These are phyloP conservation scores for Colletotrichum eremochloae DNA, from an alignment of 2,329 filamentous ascomycete species.

Conservation along the genomic window DNA sequence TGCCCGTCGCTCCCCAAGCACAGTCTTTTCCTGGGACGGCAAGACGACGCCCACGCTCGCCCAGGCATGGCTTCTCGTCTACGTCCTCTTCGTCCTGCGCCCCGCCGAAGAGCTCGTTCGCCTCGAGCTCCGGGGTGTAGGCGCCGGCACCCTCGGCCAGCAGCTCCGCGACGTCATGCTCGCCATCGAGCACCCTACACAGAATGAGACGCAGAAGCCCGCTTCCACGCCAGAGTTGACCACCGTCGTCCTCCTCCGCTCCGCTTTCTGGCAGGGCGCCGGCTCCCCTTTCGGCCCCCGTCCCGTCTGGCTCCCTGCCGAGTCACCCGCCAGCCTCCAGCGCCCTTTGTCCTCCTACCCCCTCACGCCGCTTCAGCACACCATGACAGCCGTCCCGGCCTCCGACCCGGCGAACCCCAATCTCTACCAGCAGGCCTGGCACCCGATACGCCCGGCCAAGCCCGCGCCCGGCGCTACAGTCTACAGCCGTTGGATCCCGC, in stretches of 20 bases:
- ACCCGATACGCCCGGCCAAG: constrained; percentile 80
- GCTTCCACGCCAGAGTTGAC: constrained; percentile 48
- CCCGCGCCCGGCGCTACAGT: constrained; percentile 77
- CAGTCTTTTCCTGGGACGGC: constrained; percentile 59
- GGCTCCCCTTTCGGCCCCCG: constrained; percentile 76
- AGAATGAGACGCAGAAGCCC: constrained; percentile 49
- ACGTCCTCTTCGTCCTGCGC: constrained; percentile 65
- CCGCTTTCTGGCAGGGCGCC: constrained; percentile 78
- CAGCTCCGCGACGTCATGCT: constrained; percentile 63
- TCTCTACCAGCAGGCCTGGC: constrained; percentile 68
- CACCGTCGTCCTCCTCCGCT: constrained; percentile 60
- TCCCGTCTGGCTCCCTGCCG: constrained; percentile 70
- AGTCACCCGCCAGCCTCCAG: constrained; percentile 53
- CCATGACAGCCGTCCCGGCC: constrained; percentile 54
- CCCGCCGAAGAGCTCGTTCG: constrained; percentile 64
- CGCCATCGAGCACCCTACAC: constrained; percentile 62
- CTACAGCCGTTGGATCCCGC: constrained; percentile 84
- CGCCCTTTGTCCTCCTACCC: constrained; percentile 61
- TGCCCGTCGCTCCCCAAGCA: constrained; percentile 65
- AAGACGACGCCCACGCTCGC: constrained; percentile 58
- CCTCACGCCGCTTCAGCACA: constrained; percentile 63
- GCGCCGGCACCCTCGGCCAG: constrained; percentile 51
- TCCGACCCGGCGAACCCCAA: constrained; percentile 58
- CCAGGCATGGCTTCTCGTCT: constrained; percentile 67
- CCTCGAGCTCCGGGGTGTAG: constrained; percentile 58